Base-by-base conservation (phyloP, 1,284 basidiomycete species). In the Heterobasidion annosum region DNA sequence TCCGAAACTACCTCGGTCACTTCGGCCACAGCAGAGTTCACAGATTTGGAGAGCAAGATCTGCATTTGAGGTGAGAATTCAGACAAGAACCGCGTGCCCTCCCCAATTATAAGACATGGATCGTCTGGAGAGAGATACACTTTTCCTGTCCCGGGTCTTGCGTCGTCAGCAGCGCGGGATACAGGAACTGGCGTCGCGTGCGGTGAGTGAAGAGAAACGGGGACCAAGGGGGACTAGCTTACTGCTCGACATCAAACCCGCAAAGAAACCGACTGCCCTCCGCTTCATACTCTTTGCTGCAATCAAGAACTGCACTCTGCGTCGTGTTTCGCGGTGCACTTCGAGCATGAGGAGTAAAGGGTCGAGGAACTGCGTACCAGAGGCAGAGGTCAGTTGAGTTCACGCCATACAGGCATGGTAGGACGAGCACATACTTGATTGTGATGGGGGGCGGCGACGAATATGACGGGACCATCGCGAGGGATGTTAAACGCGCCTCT, bases 401-500 rank as follows among this genome's bases (percentile, higher is more conserved):
- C 8, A 51, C 15, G 25, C 25, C 25, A 25, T 5, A 5, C 25
- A 25, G 25, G 25, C 25, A 25, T 25, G 25, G 25, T 25, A 25
- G 25, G 25, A 25, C 25, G 5, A 25, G 50, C 55, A 56, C 56
- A 55, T 64, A 86, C 92, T 73, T 96, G 93, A 69, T 99, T 99
- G 66, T 91, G 88, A 71, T 99, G 97, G 16, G 97, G 97, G 12
- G 93, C 97, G 50, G 82, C 93, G 52, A 97, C 96, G 71, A 99
- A 98, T 65, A 99, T 94, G 61, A 98, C 83, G 7, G 97, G 92
- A 0, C 94, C 97, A 59, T 92, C 81, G 57, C 79, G 78, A 37
- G 97, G 97, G 53, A 99, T 93, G 65, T 98, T 91, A 79, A 91
- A 98, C 44, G 95, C 89, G 51, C 97, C 93, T 68, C 97, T 79